Evolutionary conservation across 208 protist species (phyloP), one percentile per base, ranked within the genome.

Genomic region (Strigomonas galati): DNA sequence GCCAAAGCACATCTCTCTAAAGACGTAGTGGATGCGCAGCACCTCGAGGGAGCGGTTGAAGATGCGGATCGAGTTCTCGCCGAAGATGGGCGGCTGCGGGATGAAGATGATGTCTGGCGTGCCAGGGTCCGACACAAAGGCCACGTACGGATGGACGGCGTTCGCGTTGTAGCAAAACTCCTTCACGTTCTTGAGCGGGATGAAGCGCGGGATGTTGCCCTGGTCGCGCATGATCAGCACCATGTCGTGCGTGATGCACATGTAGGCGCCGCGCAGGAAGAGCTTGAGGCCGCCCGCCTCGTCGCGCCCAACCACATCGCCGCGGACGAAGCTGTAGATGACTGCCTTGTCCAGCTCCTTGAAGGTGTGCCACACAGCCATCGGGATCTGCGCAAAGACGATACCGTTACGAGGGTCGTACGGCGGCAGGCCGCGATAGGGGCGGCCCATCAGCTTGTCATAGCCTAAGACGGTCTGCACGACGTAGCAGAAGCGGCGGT

Each of bases 381-480:
- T 79, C 14, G 77, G 81, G n/a, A 87, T 72, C 62, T 78, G 81
- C 1, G 71, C 74, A 24, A 87, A 83, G 71, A 68, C 60, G 30
- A 87, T 44, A 4, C 78, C 77, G 67, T 87, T 87, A 28, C 81
- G 76, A 6, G 81, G 81, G 74, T 87, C 81, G 65, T 87, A 87
- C 31, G 81, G 81, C 5, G 81, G 77, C 35, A 84, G 63, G 0
- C 81, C 81, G 35, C 74, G 71, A 54, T 87, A 77, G 7, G 78
- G 81, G 0, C 71, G 78, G 26, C 68, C 51, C 15, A 76, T 78
- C 17, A 87, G 56, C 54, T 76, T 78, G 61, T 84, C 81, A 55
- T 81, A 87, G 54, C 81, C 75, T 23, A 87, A 58, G 49, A 87
- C 81, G 0, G 44, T 72, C 53, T 81, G 73, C 51, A 82, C 32